phyloP scores from a whole-genome alignment of 169 alveolate species.

The Eimeria necatrix region DNA sequence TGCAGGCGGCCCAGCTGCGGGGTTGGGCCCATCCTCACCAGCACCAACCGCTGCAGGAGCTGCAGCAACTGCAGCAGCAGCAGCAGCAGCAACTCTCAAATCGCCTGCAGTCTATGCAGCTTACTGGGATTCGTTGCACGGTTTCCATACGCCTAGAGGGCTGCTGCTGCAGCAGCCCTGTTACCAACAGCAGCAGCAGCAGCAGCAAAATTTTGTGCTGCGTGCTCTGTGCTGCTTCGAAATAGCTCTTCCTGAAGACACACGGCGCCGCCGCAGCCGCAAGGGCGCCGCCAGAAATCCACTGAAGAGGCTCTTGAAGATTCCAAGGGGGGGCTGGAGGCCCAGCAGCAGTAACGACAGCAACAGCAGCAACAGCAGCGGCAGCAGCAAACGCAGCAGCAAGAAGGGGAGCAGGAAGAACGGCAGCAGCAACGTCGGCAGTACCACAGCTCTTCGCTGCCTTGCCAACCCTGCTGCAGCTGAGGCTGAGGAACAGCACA shows the following conservation, averaged over 20 bases:
- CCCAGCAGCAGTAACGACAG: not conserved
- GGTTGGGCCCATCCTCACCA: not conserved
- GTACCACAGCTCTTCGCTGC: slow-evolving; percentile 2
- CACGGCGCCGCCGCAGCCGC: slow-evolving; percentile 13
- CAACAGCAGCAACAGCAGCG: not conserved
- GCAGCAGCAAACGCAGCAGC: slow-evolving; percentile 61
- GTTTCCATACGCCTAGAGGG: not conserved
- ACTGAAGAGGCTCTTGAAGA: slow-evolving; percentile 8
- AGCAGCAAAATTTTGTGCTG: slow-evolving; percentile 20
- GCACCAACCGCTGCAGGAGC: slow-evolving; percentile 21
- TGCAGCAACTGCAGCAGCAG: slow-evolving; percentile 47
- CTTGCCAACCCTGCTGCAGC: not conserved
- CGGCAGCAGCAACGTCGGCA: slow-evolving; percentile 4
- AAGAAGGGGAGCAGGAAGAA: not conserved
- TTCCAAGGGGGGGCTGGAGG: slow-evolving; percentile 66
- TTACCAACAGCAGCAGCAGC: slow-evolving; percentile 10
- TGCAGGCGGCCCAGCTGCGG: not conserved
- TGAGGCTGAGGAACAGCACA: not conserved
- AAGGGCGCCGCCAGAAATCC: slow-evolving; percentile 51
- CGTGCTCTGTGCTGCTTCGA: slow-evolving; percentile 61
- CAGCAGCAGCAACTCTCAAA: slow-evolving; percentile 18
- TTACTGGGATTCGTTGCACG: not conserved
- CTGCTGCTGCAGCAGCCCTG: not conserved
- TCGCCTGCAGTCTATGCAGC: not conserved
- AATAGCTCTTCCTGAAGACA: slow-evolving; percentile 49